Conservation (phyloP, 2,329 filamentous ascomycete genomes). For the Fusarium dimerum region DNA sequence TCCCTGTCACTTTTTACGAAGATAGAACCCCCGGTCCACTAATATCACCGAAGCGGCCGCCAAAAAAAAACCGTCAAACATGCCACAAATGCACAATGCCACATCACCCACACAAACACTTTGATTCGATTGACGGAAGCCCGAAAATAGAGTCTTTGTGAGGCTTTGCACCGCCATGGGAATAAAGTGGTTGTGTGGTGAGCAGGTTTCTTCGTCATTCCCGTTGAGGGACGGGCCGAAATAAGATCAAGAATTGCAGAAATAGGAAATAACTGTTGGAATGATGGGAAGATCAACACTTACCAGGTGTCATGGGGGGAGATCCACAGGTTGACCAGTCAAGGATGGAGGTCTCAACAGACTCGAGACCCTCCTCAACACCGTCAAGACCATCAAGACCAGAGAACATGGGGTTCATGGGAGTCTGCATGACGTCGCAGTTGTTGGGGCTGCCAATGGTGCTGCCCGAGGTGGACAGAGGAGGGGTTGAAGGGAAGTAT, state of each 20-base stretch:
- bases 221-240: too few relatives aligned
- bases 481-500: slow-evolving; percentile 83
- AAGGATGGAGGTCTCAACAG: slow-evolving; percentile 71
- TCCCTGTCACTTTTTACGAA: background rate
- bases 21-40: background rate
- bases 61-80: slow-evolving; percentile 14
- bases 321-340: slow-evolving; percentile 79
- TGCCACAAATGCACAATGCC: slow-evolving; percentile 12
- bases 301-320: slow-evolving; percentile 89
- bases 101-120: background rate
- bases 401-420: slow-evolving; percentile 78
- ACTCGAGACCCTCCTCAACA: slow-evolving; percentile 71
- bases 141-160: background rate
- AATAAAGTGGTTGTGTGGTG: background rate
- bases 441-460: slow-evolving; percentile 82
- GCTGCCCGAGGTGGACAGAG: slow-evolving; percentile 83
- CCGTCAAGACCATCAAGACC: slow-evolving; percentile 64
- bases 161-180: background rate
- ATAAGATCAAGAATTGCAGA: too few relatives aligned
- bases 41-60: slow-evolving; percentile 18
- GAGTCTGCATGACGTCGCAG: slow-evolving; percentile 78
- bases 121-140: background rate
- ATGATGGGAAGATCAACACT: slow-evolving; percentile 40
- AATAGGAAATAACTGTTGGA: too few relatives aligned
- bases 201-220: background rate